Base-by-base conservation (phyloP, 1,284 basidiomycete genomes). In the Cryptococcus deneoformans region DNA sequence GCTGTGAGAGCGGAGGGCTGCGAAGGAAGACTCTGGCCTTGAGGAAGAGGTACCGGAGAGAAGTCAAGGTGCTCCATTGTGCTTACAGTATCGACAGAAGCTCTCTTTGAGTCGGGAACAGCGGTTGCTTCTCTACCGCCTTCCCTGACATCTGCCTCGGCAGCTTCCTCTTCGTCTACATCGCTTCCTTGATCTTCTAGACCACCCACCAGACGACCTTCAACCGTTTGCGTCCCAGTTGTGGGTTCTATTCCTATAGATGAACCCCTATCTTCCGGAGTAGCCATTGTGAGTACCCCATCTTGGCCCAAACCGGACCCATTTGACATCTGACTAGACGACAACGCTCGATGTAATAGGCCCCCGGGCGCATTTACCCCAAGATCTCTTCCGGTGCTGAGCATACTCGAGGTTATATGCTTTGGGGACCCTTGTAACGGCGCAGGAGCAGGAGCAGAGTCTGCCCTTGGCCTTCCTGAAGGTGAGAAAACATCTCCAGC, bases 211-310 rank as follows among this genome's bases (percentile, higher is more conserved):
- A 69, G 57, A 5, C 55, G 43, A 38, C 58, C 69, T 51, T 16
- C 57, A 62, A 44, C 54, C 64, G 10, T 47, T 62, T 9, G 58
- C 59, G 36, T 58, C 2, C 53, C 59, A 48, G 56, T 61, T 16
- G 46, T 47, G 36, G 59, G 37, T 16, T 20, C 39, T n/a, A 51
- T 39, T 9, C 50, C 50, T 20, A 39, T 34, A 16, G 50, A 51
- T 7, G 50, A 51, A 11, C 39, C 50, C n/a, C 37, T 39, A 14
- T 51, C 50, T 42, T 51, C 50, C 4, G 50, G 50, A 1, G 50
- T 51, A 5, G 37, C 54, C 6, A 20, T 20, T 43, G 43, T 56
- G 39, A 78, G 80, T 45, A 80, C 81, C 4, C 81, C 83, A 8
- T 84, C 84, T 34, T 14, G 14, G 10, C 36, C 37, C 8, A 29